Evolutionary conservation across 306 rosid genomes (phyloP).

Genomic region (Pyrus betulifolia): DNA sequence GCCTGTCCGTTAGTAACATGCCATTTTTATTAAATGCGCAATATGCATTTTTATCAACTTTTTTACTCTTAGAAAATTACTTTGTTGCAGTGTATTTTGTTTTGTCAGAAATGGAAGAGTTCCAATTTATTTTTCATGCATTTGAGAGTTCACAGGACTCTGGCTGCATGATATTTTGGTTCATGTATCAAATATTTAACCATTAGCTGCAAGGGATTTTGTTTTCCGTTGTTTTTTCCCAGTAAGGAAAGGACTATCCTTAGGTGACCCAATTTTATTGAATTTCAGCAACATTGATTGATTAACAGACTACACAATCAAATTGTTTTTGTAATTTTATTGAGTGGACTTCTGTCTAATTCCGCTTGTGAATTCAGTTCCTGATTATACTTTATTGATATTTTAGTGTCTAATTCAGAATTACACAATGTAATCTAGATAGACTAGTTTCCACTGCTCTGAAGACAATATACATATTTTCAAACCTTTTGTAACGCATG

Average conservation of each 20-base stretch:
- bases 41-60: neutral
- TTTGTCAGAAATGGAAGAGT: neutral
- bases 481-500: neutral
- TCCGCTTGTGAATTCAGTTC: neutral
- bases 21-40: neutral
- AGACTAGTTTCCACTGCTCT: neutral
- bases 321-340: neutral
- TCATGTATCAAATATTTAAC: neutral
- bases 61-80: neutral
- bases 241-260: neutral
- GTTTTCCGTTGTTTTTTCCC: neutral
- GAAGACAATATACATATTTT: neutral
- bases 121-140: neutral
- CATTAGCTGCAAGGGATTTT: neutral
- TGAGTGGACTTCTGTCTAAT: neutral
- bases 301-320: neutral
- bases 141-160: neutral
- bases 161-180: neutral
- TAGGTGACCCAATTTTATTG: neutral
- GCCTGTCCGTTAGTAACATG: neutral
- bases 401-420: neutral
- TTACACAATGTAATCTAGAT: neutral
- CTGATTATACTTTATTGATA: neutral
- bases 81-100: neutral
- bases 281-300: neutral